Evolutionary conservation across 768 basidiomycete genomes (phyloP).

Genomic region (Neoboletus magnificus): DNA sequence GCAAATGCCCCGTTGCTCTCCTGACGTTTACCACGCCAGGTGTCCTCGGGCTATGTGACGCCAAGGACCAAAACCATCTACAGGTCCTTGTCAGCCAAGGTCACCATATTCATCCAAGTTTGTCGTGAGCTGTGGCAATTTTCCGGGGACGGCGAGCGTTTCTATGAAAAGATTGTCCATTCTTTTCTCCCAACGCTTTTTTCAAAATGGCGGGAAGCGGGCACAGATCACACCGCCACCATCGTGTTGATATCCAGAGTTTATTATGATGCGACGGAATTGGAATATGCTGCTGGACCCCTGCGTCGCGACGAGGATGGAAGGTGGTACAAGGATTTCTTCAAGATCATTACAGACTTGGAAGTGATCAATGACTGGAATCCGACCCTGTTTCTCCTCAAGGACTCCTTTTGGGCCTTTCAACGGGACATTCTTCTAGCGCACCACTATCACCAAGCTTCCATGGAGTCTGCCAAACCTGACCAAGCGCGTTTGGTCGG

Average conservation of each 20-base stretch:
- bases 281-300: conserved; percentile 80
- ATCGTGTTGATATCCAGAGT: conserved; percentile 94
- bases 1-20: neutral
- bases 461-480: conserved; percentile 42
- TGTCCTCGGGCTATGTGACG: conserved; percentile 79
- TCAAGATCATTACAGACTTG: conserved; percentile 91
- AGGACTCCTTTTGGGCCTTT: conserved; percentile 86
- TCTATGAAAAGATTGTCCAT: conserved; percentile 96
- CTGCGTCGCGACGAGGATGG: conserved; percentile 72
- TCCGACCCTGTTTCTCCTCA: conserved; percentile 79
- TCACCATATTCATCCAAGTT: conserved; percentile 94
- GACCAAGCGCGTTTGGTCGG: conserved; percentile 70
- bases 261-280: conserved; percentile 77
- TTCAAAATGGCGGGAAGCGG: conserved; percentile 74
- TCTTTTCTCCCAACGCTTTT: conserved; percentile 93
- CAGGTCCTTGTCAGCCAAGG: conserved; percentile 85
- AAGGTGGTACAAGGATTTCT: conserved; percentile 91
- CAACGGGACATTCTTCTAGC: conserved; percentile 88
- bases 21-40: conserved; percentile 39
- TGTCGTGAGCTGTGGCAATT: conserved; percentile 97
- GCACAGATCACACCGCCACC: conserved; percentile 90
- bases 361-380: conserved; percentile 89
- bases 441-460: conserved; percentile 80
- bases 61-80: conserved; percentile 84
- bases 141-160: conserved; percentile 91